Percentiles rank a stretch among this genome's conserved stretches.
Evolutionary conservation across 23 red algal species (phyloP).

Genomic region (Gracilariopsis chorda): DNA sequence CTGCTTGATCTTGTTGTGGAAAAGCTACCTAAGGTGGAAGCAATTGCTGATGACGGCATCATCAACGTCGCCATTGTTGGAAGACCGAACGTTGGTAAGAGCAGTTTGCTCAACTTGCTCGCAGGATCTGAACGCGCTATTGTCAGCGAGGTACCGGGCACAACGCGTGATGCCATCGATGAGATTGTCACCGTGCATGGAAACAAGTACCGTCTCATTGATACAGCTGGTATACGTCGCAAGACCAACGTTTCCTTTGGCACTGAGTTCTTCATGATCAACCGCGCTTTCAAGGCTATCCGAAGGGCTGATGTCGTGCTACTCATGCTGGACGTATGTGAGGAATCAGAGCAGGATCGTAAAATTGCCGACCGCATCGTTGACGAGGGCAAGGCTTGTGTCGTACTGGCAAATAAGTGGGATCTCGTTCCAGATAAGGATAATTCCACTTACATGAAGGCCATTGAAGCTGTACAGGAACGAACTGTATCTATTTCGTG

Average conservation of each 20-base stretch:
- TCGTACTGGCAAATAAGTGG: conserved; percentile 97
- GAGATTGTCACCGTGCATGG: conserved; percentile 67
- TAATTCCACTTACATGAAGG: conserved; percentile 69
- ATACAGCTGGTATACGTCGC: conserved; percentile 95
- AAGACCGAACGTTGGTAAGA: conserved; percentile 95
- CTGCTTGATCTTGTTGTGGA: conserved; percentile 72
- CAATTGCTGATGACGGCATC: conserved; percentile 39
- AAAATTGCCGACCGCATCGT: conserved; percentile 92
- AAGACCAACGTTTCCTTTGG: conserved; percentile 86
- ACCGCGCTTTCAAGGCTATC: conserved; percentile 96
- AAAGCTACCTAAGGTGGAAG: conserved; percentile 40
- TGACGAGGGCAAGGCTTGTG: conserved; percentile 87
- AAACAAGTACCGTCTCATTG: conserved; percentile 79
- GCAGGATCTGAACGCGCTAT: conserved; percentile 69
- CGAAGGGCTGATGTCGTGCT: conserved; percentile 91
- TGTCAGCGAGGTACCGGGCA: conserved; percentile 95
- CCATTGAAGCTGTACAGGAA: conserved; percentile 46
- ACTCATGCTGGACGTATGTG: conserved; percentile 80
- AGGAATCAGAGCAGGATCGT: conserved; percentile 85
- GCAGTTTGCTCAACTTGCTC: conserved; percentile 84
- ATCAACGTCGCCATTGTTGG: conserved; percentile 94
- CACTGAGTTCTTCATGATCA: conserved; percentile 99
- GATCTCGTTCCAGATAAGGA: conserved; percentile 82
- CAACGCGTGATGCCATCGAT: conserved; percentile 95
- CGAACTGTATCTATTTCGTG: conserved; percentile 69